A percentile compares a stretch with the other conserved stretches of the same genome.
These are phyloP conservation scores for Phialophora tarda DNA, from an alignment of 2,329 filamentous ascomycete species.

Conservation along the genomic window DNA sequence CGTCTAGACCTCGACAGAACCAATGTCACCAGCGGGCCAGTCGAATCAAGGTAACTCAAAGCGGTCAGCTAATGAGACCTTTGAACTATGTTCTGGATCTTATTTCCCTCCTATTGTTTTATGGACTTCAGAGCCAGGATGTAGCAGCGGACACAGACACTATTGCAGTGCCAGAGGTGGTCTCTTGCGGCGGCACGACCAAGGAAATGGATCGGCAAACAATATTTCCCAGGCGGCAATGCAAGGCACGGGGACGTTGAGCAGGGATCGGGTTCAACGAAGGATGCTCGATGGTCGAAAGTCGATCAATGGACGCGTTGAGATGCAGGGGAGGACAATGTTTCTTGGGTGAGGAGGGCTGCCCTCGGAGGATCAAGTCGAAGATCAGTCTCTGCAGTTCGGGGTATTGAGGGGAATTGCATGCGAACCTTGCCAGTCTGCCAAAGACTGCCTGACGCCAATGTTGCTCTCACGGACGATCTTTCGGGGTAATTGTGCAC, in stretches of 20 bases:
- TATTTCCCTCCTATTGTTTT: conserved; percentile 9
- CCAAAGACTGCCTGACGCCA: neutral
- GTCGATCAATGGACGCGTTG: conserved; percentile 11
- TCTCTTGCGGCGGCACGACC: neutral
- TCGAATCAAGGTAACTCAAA: conserved; percentile 10
- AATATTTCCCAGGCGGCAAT: conserved; percentile 9
- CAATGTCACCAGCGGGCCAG: conserved; percentile 4
- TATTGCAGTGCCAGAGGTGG: neutral
- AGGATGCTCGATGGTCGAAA: conserved; percentile 7
- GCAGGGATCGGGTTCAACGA: conserved; percentile 12
- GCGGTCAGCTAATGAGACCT: conserved; percentile 7
- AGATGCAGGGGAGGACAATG: conserved; percentile 9
- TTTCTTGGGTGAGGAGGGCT: conserved; percentile 5
- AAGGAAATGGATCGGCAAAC: conserved; percentile 1
- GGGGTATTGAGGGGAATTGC: conserved; percentile 15
- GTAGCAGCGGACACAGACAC: neutral
- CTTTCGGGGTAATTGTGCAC: neutral
- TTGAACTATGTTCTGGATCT: conserved; percentile 8
- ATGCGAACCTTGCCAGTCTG: conserved; percentile 17
- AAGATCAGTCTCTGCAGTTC: conserved; percentile 22
- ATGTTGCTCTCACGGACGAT: conserved; percentile 9
- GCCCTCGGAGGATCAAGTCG: conserved; percentile 9
- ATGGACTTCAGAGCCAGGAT: neutral
- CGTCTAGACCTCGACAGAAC: conserved; percentile 30
- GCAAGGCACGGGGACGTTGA: conserved; percentile 14